Conservation (phyloP, 2,329 filamentous ascomycete genomes). For the Pyrenophora seminiperda region DNA sequence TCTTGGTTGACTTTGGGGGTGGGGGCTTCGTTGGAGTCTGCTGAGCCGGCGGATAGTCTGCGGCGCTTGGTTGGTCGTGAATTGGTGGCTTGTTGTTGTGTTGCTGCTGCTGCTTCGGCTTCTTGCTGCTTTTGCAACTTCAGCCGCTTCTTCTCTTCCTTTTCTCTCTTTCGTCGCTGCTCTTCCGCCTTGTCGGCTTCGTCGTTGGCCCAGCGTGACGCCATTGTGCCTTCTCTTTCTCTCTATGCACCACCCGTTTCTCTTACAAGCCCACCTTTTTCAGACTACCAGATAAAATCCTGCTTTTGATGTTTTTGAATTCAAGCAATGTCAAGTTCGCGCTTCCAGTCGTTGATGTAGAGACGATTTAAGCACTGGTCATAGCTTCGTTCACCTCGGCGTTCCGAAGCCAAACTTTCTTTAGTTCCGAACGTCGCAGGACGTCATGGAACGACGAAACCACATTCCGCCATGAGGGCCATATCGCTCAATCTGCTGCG, state of each 20-base stretch:
- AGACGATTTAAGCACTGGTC: conserved; percentile 27
- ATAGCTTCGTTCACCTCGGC: conserved; percentile 41
- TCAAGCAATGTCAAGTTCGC: neutral
- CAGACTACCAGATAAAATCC: neutral
- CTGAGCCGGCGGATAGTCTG: conserved; percentile 62
- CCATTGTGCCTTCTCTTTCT: conserved; percentile 45
- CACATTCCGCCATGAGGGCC: conserved; percentile 37
- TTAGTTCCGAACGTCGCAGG: conserved; percentile 22
- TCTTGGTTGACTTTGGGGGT: conserved; percentile 25
- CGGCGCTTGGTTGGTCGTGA: conserved; percentile 61
- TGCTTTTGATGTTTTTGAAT: neutral
- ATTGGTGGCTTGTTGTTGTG: conserved; percentile 31
- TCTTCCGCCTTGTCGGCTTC: conserved; percentile 79
- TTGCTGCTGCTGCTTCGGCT: conserved; percentile 58
- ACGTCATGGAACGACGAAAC: conserved; percentile 43
- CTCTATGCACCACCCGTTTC: neutral
- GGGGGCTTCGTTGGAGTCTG: conserved; percentile 24
- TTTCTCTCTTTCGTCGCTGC: conserved; percentile 75
- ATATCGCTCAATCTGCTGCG: conserved; percentile 35
- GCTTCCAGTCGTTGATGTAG: neutral
- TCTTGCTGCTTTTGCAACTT: conserved; percentile 82
- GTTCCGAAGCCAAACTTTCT: conserved; percentile 38
- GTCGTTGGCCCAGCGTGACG: conserved; percentile 86
- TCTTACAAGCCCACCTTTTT: neutral
- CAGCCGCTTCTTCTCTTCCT: conserved; percentile 83